Base-by-base conservation (phyloP, 768 basidiomycete genomes). In the Naganishia vishniacii region DNA sequence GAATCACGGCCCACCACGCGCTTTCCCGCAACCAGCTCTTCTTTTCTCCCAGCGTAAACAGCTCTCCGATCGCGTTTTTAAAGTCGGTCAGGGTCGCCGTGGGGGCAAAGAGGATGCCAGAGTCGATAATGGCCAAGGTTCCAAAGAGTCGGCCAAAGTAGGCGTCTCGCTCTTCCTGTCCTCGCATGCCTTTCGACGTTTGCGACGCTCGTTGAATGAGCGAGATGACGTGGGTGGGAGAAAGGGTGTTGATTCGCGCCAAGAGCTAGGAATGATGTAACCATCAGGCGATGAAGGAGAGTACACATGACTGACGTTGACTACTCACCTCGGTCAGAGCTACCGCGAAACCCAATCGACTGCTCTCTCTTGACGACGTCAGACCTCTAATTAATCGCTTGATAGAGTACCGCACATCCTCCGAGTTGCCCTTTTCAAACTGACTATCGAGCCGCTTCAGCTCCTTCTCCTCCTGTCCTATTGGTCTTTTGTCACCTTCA, bases 61-160 rank as follows among this genome's bases (percentile, higher is more conserved):
- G 81, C 61, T 85, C 80, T 7, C 76, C 74, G 63, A 94, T 70
- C 11, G 85, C 81, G 29, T 83, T 80, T 28, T 79, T 77, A 76
- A 84, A 94, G 59, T 82, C 81, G 29, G 81, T 79, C 47, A 83
- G 69, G n/a, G 81, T 83, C 2, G 88, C 85, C 1, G 82, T 80
- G 2, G 82, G 70, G 2, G 82, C 79, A 41, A 87, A 84, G 59
- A 93, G 81, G 48, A 93, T 81, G 25, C 88, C 86, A 2, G 94
- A 97, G 65, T 88, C 87, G 60, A 94, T 83, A 70, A 97, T 80
- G 16, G 91, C 82, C 18, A 86, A 86, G 64, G 95, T 80, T 18
- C 94, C 94, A 75, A 98, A 95, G 12, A 99, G 81, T 28, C 90
- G 85, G 11, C 91, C 92, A 73, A 99, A 97, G 56, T 91, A 81